These are phyloP conservation scores for Aspergillus tanneri DNA, from an alignment of 2,329 filamentous ascomycete genomes.

Conservation along the genomic window DNA sequence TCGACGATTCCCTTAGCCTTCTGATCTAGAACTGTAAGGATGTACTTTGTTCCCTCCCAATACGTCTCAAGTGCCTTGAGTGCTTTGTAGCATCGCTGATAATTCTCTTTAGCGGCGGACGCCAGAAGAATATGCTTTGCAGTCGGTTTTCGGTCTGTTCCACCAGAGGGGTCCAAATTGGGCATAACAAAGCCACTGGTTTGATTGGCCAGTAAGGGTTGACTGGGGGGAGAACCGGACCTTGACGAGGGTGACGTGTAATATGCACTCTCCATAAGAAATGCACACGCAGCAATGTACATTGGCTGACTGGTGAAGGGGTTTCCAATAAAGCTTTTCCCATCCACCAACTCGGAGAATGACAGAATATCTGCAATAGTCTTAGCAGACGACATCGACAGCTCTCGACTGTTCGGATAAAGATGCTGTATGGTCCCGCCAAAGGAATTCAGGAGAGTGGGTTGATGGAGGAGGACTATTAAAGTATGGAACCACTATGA, in stretches of 20 bases:
- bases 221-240: slow-evolving; percentile 53
- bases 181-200: slow-evolving; percentile 38
- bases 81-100: slow-evolving; percentile 81
- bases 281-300: slow-evolving; percentile 86
- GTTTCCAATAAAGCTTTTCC: slow-evolving; percentile 81
- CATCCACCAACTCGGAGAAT: slow-evolving; percentile 81
- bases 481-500: slow-evolving; percentile 75
- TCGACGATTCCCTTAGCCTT: slow-evolving; percentile 85
- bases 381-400: slow-evolving; percentile 85
- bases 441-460: slow-evolving; percentile 76
- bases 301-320: slow-evolving; percentile 89
- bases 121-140: slow-evolving; percentile 72
- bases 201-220: slow-evolving; percentile 32
- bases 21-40: slow-evolving; percentile 80
- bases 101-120: slow-evolving; percentile 80
- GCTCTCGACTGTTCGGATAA: slow-evolving; percentile 74
- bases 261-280: slow-evolving; percentile 76
- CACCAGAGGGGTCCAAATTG: slow-evolving; percentile 29
- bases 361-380: slow-evolving; percentile 86
- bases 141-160: slow-evolving; percentile 34
- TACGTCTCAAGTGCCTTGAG: slow-evolving; percentile 77
- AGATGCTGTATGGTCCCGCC: slow-evolving; percentile 68
- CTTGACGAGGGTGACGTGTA: slow-evolving; percentile 66
- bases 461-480: slow-evolving; percentile 81
- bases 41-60: slow-evolving; percentile 85